These are phyloP conservation scores for Oryza officinalis DNA, from an alignment of 176 grass and related monocot species.

Conservation along the genomic window DNA sequence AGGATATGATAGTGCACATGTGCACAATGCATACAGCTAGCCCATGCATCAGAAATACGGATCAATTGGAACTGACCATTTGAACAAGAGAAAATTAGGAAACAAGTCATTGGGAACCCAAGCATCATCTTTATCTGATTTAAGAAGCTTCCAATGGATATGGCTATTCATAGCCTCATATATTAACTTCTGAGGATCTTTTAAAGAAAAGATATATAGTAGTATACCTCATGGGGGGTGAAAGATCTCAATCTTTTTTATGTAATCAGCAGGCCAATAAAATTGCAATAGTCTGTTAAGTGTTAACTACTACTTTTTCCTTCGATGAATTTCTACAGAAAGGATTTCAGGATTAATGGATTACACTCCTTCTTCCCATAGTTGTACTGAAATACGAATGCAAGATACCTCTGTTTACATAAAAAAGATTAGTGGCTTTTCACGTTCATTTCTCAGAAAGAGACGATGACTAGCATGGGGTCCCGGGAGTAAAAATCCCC, in stretches of 20 bases:
- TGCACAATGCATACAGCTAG: background rate
- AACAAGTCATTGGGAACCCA: conserved; percentile 10
- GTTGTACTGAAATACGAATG: background rate
- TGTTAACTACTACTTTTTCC: conserved; percentile 20
- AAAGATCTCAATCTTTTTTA: background rate
- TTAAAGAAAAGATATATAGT: background rate
- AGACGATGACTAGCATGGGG: background rate
- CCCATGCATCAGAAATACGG: conserved; percentile 2
- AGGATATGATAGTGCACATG: background rate
- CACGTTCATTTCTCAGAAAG: background rate
- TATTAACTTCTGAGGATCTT: background rate
- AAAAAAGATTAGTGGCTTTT: background rate
- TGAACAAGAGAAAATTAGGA: background rate
- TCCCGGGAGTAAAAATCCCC: too few relatives aligned
- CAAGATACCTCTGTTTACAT: background rate
- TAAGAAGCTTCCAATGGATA: conserved; percentile 11
- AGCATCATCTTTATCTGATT: background rate
- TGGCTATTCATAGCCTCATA: background rate
- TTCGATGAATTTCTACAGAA: conserved; percentile 32
- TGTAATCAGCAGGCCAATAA: background rate
- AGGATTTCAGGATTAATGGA: conserved; percentile 12
- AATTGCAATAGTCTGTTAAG: background rate
- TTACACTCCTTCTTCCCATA: background rate
- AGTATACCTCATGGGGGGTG: background rate
- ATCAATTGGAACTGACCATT: background rate